Conservation (phyloP, 306 rosid genomes). For the Casuarina glauca region DNA sequence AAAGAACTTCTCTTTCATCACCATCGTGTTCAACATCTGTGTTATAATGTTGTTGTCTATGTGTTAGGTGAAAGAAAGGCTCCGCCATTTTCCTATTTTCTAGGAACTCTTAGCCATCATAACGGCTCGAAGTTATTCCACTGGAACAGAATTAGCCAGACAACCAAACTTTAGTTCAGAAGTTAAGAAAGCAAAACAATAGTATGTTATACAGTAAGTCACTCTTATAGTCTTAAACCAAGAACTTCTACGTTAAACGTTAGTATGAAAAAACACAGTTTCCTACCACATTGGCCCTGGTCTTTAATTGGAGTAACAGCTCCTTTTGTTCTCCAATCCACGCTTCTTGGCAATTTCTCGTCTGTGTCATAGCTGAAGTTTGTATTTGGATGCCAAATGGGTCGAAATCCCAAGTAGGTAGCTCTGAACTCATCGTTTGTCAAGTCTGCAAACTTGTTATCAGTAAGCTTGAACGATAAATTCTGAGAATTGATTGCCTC, state of each 20-base stretch:
- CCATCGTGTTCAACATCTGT: neutral
- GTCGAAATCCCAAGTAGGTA: conserved; percentile 40
- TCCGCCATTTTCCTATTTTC: neutral
- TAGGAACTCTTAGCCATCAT: neutral
- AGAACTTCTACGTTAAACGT: conserved; percentile 3
- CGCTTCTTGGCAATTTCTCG: conserved; percentile 30
- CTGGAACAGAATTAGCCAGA: neutral
- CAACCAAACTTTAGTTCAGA: neutral
- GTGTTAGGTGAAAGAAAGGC: neutral
- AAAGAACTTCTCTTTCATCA: neutral
- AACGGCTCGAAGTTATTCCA: neutral
- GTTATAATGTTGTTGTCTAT: neutral
- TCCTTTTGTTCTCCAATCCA: conserved; percentile 75
- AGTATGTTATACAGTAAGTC: neutral
- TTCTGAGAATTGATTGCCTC: conserved; percentile 53
- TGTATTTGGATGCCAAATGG: neutral
- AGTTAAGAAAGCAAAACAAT: neutral
- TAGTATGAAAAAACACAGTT: neutral
- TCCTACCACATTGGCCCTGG: conserved; percentile 76
- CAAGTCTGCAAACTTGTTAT: conserved; percentile 68
- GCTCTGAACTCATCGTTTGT: conserved; percentile 54
- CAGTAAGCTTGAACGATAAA: conserved; percentile 53
- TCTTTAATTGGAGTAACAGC: conserved; percentile 62
- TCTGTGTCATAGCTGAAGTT: conserved; percentile 32
- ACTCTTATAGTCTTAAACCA: neutral